Evolutionary conservation across 768 basidiomycete genomes (phyloP), one percentile per base, ranked within the genome.

Genomic region (Macrolepiota albuminosa): DNA sequence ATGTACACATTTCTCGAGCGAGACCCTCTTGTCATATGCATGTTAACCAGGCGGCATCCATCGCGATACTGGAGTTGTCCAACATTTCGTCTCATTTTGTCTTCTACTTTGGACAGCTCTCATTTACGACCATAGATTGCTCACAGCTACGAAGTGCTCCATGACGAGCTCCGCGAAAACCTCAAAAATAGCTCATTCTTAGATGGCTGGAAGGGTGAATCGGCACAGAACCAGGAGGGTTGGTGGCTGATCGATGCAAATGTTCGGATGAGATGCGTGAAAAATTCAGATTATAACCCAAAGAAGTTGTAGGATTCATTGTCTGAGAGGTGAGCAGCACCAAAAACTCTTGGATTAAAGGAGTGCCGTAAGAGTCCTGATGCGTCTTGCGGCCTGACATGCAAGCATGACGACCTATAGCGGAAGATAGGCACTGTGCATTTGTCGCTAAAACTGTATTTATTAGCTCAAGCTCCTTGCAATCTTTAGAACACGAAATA

Each of bases 161-260:
- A 65, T 71, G 74, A 70, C 70, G 68, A 53, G 61, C 66, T 40
- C 66, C 68, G 63, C 69, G 68, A 57, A 47, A 40, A 39, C 63
- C n/a, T 18, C 40, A 73, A 33, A 62, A 73, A 46, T 73, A 70
- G 56, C 64, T 72, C 59, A 61, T 65, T 40, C 63, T 79, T 84
- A 39, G 82, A 85, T 45, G 84, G 84, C 56, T 89, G 88, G 88
- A 81, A 78, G 67, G 73, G 76, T 51, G 84, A 87, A 71, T 81
- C 84, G n/a, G 60, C 69, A 14, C 82, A 87, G 70, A 83, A 73
- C 63, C 80, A 86, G 69, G 79, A 82, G 56, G 76, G 72, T 62
- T 90, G 88, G 88, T 74, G 77, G 58, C 70, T 63, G 59, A 66
- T 75, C 50, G 78, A 82, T 55, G 81, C 79, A 58, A 81, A 81